Evolutionary conservation across 805 yeast species (phyloP).

Genomic region (Suhomyces prunicola): DNA sequence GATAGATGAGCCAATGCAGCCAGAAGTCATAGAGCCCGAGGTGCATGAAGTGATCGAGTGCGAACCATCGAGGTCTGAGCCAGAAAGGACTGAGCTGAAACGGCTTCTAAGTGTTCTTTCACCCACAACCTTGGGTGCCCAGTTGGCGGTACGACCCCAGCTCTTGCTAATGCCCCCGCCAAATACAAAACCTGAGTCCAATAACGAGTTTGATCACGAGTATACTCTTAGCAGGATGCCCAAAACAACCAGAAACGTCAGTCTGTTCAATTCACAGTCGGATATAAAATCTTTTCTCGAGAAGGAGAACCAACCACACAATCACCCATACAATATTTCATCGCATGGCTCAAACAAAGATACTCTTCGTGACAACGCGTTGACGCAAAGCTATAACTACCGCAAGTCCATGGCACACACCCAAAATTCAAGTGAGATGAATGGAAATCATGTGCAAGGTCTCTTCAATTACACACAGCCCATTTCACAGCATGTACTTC

Average conservation of each 20-base stretch:
- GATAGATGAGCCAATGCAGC: not conserved
- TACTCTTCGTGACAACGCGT: not conserved
- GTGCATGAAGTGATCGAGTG: not conserved
- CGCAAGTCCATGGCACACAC: not conserved
- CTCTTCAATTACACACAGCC: not conserved
- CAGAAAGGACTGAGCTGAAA: conserved; percentile 2
- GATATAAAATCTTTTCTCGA: conserved; percentile 6
- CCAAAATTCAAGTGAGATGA: not conserved
- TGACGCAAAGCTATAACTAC: not conserved
- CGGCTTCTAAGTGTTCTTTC: conserved; percentile 21
- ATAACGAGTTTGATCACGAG: not conserved
- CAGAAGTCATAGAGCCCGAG: not conserved
- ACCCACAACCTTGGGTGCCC: conserved; percentile 43
- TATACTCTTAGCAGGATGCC: not conserved
- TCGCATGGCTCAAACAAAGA: conserved; percentile 7
- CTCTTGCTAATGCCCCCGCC: not conserved
- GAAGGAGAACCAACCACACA: conserved; percentile 1
- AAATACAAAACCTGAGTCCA: not conserved
- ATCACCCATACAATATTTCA: conserved; percentile 3
- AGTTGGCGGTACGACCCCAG: conserved; percentile 31
- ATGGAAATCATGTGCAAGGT: not conserved
- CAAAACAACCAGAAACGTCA: conserved; percentile 9
- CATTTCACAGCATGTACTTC: not conserved
- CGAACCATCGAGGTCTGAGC: not conserved
- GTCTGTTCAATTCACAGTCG: conserved; percentile 11